A percentile compares a stretch with the other conserved stretches of the same genome.
These are phyloP conservation scores for Phytophthora aleatoria DNA, from an alignment of 352 stramenopile genomes.

Conservation along the genomic window DNA sequence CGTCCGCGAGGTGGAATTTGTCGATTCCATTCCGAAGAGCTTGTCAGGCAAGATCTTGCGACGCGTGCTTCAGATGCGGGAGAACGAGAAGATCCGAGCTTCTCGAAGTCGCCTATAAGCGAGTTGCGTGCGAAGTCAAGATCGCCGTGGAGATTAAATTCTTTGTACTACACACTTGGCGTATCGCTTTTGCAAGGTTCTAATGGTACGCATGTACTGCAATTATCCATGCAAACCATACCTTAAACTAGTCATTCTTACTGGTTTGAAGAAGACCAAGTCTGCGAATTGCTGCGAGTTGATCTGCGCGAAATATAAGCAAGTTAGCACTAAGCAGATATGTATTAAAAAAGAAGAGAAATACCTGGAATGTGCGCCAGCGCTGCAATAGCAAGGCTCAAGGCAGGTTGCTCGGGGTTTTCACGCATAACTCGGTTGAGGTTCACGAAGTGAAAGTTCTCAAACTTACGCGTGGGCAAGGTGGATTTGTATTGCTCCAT, in stretches of 20 bases:
- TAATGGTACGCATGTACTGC: too few species aligned
- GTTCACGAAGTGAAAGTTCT: conserved; percentile 86
- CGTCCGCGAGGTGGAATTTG: conserved; percentile 87
- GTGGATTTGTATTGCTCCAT: conserved; percentile 72
- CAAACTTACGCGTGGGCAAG: conserved; percentile 61
- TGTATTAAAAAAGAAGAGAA: background rate
- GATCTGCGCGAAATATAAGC: conserved; percentile 5
- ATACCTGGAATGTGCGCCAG: conserved; percentile 68
- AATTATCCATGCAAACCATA: too few species aligned
- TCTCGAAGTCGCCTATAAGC: conserved; percentile 24
- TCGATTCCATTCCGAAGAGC: conserved; percentile 87
- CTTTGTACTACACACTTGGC: too few species aligned
- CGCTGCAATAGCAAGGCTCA: conserved; percentile 67
- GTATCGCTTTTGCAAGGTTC: too few species aligned
- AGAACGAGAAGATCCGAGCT: conserved; percentile 45
- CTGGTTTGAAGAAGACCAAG: conserved; percentile 12
- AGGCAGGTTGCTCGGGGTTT: conserved; percentile 55
- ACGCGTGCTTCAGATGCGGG: conserved; percentile 64
- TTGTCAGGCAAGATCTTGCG: conserved; percentile 91
- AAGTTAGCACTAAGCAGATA: background rate
- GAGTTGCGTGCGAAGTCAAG: background rate
- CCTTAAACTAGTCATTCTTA: background rate
- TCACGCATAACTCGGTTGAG: conserved; percentile 57
- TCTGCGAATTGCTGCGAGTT: conserved; percentile 25
- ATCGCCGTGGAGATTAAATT: background rate